Percentiles rank a stretch among this genome's conserved stretches.
phyloP scores from a whole-genome alignment of 148 eudicot species.

The Spergularia bocconei region DNA sequence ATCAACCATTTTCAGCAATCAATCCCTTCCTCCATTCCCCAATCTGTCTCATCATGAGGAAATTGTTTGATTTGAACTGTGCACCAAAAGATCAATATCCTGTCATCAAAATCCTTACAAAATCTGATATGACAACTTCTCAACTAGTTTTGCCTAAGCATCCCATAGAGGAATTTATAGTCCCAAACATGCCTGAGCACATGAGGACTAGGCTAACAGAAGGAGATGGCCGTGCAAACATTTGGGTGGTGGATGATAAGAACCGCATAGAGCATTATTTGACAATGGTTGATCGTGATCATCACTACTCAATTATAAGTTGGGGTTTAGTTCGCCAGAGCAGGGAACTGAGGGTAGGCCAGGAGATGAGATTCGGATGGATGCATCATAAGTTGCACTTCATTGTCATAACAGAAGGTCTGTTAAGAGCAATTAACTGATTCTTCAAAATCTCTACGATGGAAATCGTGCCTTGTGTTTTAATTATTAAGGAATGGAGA shows the following conservation, averaged over 20 bases:
- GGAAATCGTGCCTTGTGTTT: too few relatives aligned
- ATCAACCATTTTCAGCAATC: not conserved
- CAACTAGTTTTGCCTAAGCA: slow-evolving; percentile 39
- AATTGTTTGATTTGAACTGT: slow-evolving; percentile 33
- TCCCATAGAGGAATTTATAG: slow-evolving; percentile 35
- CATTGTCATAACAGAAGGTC: slow-evolving; percentile 32
- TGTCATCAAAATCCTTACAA: slow-evolving; percentile 28
- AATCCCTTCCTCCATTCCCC: not conserved
- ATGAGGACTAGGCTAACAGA: slow-evolving; percentile 26
- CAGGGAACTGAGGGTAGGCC: slow-evolving; percentile 34
- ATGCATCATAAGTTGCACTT: slow-evolving; percentile 36
- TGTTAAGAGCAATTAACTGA: not conserved
- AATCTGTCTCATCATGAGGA: slow-evolving; percentile 21
- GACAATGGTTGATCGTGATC: slow-evolving; percentile 37
- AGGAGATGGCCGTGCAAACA: slow-evolving; percentile 32
- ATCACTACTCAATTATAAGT: slow-evolving; percentile 37
- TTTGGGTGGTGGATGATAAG: slow-evolving; percentile 42
- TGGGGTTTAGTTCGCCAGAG: slow-evolving; percentile 37
- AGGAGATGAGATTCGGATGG: slow-evolving; percentile 35
- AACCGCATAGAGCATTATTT: slow-evolving; percentile 26
- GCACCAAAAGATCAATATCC: slow-evolving; percentile 41
- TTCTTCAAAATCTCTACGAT: too few relatives aligned
- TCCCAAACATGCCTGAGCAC: slow-evolving; percentile 28
- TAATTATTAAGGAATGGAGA: too few relatives aligned
- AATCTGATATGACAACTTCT: slow-evolving; percentile 42